phyloP scores from a whole-genome alignment of 768 basidiomycete species.

The Amanita subjunquillea region DNA sequence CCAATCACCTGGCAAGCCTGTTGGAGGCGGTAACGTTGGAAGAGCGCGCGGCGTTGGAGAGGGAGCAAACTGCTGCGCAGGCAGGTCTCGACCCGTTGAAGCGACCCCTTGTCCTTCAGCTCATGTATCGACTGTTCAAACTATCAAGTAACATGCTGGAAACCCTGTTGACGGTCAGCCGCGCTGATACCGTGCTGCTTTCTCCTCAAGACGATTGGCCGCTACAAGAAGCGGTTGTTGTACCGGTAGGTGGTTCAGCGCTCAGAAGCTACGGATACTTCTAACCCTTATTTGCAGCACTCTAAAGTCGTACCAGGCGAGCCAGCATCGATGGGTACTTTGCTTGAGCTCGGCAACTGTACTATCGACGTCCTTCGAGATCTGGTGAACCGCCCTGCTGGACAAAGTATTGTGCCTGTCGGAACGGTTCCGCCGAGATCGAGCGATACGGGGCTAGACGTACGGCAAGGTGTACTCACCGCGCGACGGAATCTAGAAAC shows the following conservation, averaged over 20 bases:
- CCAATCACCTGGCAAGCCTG: conserved; percentile 75
- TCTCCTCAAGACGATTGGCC: conserved; percentile 67
- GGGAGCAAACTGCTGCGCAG: conserved; percentile 39
- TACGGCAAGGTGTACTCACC: conserved; percentile 46
- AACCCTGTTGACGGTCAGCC: conserved; percentile 61
- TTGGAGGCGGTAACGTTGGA: conserved; percentile 73
- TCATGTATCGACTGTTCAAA: conserved; percentile 64
- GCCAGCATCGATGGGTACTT: conserved; percentile 75
- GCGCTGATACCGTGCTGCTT: conserved; percentile 57
- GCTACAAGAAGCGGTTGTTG: conserved; percentile 51
- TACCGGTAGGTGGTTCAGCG: conserved; percentile 46
- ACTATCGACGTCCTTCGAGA: conserved; percentile 65
- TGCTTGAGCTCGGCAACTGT: conserved; percentile 77
- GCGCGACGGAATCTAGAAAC: conserved; percentile 57
- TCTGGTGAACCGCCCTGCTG: conserved; percentile 50
- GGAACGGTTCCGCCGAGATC: conserved; percentile 20
- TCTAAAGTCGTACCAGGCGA: conserved; percentile 79
- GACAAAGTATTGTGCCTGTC: conserved; percentile 31
- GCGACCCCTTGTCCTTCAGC: conserved; percentile 59
- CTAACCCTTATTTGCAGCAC: conserved; percentile 37
- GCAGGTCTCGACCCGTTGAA: conserved; percentile 40
- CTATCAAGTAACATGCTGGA: conserved; percentile 61
- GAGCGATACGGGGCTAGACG: conserved; percentile 30
- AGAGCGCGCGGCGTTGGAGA: conserved; percentile 61
- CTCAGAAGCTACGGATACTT: neutral